Percentiles rank a stretch among this genome's conserved stretches.
These are phyloP conservation scores for Gillenia trifoliata DNA, from an alignment of 306 rosid species.

Conservation along the genomic window DNA sequence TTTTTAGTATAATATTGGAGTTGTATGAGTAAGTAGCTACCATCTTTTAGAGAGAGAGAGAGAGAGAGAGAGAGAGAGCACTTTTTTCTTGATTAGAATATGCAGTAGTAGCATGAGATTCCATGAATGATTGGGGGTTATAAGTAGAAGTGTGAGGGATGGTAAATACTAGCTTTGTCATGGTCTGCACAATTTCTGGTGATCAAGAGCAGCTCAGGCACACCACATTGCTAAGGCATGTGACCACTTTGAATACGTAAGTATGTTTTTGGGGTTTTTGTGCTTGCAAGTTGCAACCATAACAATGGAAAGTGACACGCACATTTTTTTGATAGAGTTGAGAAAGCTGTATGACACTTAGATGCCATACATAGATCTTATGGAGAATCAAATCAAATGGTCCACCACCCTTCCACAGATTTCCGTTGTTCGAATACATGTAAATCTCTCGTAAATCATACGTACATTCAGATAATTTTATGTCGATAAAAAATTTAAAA, in stretches of 20 bases:
- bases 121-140: slow-evolving; percentile 17
- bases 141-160: slow-evolving; percentile 9
- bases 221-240: neutral
- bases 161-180: neutral
- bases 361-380: neutral
- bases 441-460: neutral
- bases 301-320: slow-evolving; percentile 26
- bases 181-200: slow-evolving; percentile 36
- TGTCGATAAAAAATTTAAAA: neutral
- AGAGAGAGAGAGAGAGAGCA: neutral
- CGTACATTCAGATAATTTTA: neutral
- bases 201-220: slow-evolving; percentile 1
- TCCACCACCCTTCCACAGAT: neutral
- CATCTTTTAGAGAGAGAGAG: slow-evolving; percentile 35
- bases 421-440: neutral
- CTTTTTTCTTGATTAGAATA: neutral
- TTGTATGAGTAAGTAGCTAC: slow-evolving; percentile 30
- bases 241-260: slow-evolving; percentile 14
- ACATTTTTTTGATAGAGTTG: neutral
- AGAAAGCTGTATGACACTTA: neutral
- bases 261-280: slow-evolving; percentile 28
- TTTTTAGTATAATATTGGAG: neutral
- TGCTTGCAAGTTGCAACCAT: slow-evolving; percentile 20
- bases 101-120: neutral
- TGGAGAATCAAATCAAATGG: neutral